Conservation (phyloP, 1,284 basidiomycete genomes). For the Kwoniella shivajii region DNA sequence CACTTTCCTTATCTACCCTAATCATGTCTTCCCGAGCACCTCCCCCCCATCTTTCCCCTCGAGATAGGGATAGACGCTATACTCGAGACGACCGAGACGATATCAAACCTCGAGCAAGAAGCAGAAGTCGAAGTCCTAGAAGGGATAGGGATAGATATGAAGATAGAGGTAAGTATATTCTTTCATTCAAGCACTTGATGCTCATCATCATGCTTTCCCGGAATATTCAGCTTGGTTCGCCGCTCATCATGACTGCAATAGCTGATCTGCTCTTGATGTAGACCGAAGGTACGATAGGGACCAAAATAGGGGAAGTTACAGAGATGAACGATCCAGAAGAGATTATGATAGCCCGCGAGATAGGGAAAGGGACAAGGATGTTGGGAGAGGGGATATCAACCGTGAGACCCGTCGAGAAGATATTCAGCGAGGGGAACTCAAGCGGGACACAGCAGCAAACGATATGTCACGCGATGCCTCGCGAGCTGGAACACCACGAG, state of each 20-base stretch:
- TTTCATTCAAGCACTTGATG: background rate
- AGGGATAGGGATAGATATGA: constrained; percentile 14
- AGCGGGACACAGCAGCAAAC: background rate
- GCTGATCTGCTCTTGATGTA: background rate
- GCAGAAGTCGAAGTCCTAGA: constrained; percentile 17
- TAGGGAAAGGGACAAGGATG: constrained; percentile 4
- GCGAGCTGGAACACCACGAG: background rate
- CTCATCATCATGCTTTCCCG: too few relatives aligned
- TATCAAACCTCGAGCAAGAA: constrained; percentile 27
- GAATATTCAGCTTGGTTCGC: background rate
- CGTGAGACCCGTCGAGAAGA: constrained; percentile 33
- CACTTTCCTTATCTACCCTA: background rate
- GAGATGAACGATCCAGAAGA: constrained; percentile 9
- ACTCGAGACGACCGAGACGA: constrained; percentile 49
- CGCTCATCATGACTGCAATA: background rate
- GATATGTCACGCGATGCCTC: background rate
- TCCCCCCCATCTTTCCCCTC: constrained; percentile 13
- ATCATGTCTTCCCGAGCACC: constrained; percentile 14
- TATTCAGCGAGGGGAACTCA: background rate
- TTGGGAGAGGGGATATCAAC: constrained; percentile 47
- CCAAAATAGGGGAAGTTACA: constrained; percentile 5
- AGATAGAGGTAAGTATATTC: constrained; percentile 18
- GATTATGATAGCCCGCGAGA: constrained; percentile 7
- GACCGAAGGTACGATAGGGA: constrained; percentile 14
- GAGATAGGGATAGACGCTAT: constrained; percentile 13